phyloP scores from a whole-genome alignment of 768 basidiomycete genomes.

The Lactarius trivialis region DNA sequence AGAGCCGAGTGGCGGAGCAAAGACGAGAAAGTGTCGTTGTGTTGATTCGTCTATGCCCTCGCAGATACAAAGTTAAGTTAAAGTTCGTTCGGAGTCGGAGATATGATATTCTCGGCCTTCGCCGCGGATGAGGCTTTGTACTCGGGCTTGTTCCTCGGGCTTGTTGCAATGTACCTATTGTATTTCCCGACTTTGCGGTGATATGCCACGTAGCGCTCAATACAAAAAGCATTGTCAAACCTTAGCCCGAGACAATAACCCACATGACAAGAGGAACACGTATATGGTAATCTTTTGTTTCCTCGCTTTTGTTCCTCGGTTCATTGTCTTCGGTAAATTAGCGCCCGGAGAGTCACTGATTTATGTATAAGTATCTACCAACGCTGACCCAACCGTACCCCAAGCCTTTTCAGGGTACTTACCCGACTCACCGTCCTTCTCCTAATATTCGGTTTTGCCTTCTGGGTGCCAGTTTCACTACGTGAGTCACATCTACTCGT shows the following conservation, averaged over 20 bases:
- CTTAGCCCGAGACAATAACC: slow-evolving; percentile 13
- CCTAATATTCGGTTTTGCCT: slow-evolving; percentile 17
- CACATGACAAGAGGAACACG: slow-evolving; percentile 26
- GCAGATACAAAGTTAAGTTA: slow-evolving; percentile 22
- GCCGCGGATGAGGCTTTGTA: slow-evolving; percentile 1
- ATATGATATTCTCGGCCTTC: neutral
- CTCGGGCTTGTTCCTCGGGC: neutral
- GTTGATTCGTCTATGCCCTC: slow-evolving; percentile 5
- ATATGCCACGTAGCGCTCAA: neutral
- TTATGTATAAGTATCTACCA: slow-evolving; percentile 30
- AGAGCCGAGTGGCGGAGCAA: neutral
- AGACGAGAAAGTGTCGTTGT: neutral
- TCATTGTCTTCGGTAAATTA: slow-evolving; percentile 28
- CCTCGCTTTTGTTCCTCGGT: slow-evolving; percentile 30
- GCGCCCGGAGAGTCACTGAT: slow-evolving; percentile 14
- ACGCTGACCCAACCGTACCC: neutral
- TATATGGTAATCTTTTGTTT: slow-evolving; percentile 25
- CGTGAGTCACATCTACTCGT: neutral
- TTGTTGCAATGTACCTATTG: neutral
- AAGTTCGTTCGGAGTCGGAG: slow-evolving; percentile 24
- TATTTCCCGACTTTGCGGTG: neutral
- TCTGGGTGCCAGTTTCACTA: slow-evolving; percentile 6
- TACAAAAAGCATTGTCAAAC: slow-evolving; percentile 9
- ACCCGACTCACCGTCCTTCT: neutral
- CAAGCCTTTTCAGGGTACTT: slow-evolving; percentile 15